phyloP scores from a whole-genome alignment of 768 basidiomycete genomes.

The Peribolospora baueri region DNA sequence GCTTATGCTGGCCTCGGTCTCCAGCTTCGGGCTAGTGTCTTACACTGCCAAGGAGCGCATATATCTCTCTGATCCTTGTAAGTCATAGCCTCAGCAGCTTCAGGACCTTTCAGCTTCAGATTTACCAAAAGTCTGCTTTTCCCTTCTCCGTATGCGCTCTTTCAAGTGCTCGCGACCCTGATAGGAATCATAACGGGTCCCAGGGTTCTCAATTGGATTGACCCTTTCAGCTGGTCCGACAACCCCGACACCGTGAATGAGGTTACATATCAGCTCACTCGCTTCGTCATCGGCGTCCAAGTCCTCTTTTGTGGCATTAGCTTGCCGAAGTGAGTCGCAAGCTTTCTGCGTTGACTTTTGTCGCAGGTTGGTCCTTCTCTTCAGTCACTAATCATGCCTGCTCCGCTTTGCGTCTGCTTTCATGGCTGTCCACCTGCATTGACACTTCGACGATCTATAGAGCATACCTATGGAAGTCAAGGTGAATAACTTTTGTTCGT shows the following conservation, averaged over 20 bases:
- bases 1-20: background rate
- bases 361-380: background rate
- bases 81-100: constrained; percentile 7
- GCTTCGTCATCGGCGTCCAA: constrained; percentile 22
- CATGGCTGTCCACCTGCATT: too few relatives aligned
- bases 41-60: constrained; percentile 21
- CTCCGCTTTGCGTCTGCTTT: too few relatives aligned
- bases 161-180: constrained; percentile 6
- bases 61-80: constrained; percentile 16
- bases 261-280: constrained; percentile 15
- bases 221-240: constrained; percentile 18
- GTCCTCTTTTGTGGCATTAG: constrained; percentile 17
- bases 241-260: background rate
- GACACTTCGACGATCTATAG: background rate
- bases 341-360: background rate
- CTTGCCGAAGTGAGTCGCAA: constrained; percentile 15
- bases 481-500: background rate
- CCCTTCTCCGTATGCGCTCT: background rate
- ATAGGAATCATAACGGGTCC: constrained; percentile 20
- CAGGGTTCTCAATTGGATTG: constrained; percentile 17
- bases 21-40: constrained; percentile 16
- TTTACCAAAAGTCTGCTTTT: background rate
- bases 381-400: background rate
- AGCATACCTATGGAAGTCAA: constrained; percentile 20
- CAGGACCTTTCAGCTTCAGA: background rate